Evolutionary conservation across 164 flowering plant species (phyloP).

Genomic region (Magnolia changhungtana): DNA sequence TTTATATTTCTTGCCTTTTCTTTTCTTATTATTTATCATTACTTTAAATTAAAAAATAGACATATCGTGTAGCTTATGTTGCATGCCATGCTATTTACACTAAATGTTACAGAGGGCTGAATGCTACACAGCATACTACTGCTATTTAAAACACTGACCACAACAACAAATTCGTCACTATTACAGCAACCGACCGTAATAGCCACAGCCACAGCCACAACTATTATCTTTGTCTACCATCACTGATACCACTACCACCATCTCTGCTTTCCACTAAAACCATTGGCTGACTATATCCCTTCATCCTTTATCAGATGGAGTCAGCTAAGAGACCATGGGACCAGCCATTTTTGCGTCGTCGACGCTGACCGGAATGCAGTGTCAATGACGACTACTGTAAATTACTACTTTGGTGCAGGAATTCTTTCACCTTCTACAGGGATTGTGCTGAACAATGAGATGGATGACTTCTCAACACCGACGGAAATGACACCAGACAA

Average conservation of each 20-base stretch:
- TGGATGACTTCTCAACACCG: slow-evolving; percentile 90
- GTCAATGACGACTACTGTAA: slow-evolving; percentile 85
- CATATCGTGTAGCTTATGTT: no score
- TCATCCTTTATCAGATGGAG: slow-evolving; percentile 53
- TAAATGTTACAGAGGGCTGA: no score
- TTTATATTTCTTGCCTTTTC: no score
- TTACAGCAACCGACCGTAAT: no score
- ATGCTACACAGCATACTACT: neutral
- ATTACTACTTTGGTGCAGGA: slow-evolving; percentile 65
- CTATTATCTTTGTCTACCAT: neutral
- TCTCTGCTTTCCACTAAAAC: neutral
- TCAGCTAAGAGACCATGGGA: slow-evolving; percentile 84
- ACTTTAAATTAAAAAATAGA: no score
- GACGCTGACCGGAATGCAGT: slow-evolving; percentile 88
- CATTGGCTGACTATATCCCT: neutral
- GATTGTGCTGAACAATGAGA: slow-evolving; percentile 83
- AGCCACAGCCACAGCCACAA: no score
- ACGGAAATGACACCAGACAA: slow-evolving; percentile 45
- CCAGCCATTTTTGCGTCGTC: slow-evolving; percentile 89
- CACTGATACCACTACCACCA: neutral
- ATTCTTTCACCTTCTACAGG: slow-evolving; percentile 85
- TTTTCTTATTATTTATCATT: no score
- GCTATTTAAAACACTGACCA: neutral
- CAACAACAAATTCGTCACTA: neutral
- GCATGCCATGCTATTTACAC: no score